Conservation (phyloP, 208 protist species). For the Naegleria fowleri region DNA sequence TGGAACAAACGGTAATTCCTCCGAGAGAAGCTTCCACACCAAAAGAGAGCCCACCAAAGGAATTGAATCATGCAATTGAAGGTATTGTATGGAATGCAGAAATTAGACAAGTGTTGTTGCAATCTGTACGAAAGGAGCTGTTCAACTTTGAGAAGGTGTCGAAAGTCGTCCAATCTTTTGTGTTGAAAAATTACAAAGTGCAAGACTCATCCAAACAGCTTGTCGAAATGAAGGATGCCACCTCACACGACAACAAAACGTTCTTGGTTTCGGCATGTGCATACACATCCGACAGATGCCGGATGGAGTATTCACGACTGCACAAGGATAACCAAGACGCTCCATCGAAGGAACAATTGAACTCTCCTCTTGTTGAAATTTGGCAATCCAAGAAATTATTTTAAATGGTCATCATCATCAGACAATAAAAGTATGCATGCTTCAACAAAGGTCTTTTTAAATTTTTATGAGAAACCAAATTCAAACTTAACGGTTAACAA, state of each 20-base stretch:
- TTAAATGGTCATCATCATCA: too few species aligned
- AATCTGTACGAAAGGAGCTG: neutral
- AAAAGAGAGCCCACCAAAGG: too few species aligned
- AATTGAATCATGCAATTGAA: too few species aligned
- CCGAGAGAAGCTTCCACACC: too few species aligned
- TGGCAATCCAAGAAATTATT: too few species aligned
- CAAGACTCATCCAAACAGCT: neutral
- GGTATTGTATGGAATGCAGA: neutral
- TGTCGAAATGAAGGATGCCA: neutral
- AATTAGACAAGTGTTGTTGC: neutral
- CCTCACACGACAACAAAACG: neutral
- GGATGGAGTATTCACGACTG: neutral
- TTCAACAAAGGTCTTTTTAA: too few species aligned
- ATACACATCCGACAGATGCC: neutral
- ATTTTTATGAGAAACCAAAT: too few species aligned
- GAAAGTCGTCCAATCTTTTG: neutral
- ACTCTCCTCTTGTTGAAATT: too few species aligned
- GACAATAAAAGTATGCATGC: too few species aligned
- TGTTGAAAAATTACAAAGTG: neutral
- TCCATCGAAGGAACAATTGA: too few species aligned
- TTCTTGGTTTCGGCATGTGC: neutral
- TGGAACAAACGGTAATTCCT: too few species aligned
- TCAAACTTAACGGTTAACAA: too few species aligned
- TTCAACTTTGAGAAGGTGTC: neutral
- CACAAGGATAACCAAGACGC: neutral